Evolutionary conservation across 2,329 filamentous ascomycete genomes (phyloP).

Genomic region (Calonectria pauciramosa): DNA sequence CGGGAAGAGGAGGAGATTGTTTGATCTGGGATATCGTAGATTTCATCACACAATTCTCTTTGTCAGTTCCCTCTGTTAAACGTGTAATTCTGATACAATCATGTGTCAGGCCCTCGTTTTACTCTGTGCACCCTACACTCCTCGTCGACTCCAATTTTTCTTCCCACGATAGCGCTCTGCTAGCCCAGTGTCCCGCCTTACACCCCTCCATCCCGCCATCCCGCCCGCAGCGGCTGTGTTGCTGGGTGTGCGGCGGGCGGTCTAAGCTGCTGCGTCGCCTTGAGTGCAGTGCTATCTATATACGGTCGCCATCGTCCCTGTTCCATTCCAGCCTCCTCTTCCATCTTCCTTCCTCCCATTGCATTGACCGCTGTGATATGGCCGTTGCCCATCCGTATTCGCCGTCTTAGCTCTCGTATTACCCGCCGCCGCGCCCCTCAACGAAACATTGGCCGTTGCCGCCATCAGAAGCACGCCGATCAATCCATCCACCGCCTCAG

Average conservation of each 20-base stretch:
- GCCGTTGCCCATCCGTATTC: not conserved
- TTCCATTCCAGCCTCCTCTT: slow-evolving; percentile 18
- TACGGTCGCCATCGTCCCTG: slow-evolving; percentile 11
- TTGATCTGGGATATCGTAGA: no score
- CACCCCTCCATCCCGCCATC: not conserved
- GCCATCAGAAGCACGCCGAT: not conserved
- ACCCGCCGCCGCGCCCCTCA: not conserved
- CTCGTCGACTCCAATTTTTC: not conserved
- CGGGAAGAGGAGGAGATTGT: not conserved
- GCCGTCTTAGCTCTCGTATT: not conserved
- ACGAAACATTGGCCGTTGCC: not conserved
- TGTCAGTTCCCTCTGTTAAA: not conserved
- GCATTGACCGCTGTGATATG: not conserved
- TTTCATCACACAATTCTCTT: not conserved
- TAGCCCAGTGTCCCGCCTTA: not conserved
- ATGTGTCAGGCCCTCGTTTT: not conserved
- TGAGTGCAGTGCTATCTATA: slow-evolving; percentile 6
- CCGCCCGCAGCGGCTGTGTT: not conserved
- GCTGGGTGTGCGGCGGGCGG: not conserved
- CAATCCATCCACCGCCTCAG: not conserved
- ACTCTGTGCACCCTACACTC: slow-evolving; percentile 17
- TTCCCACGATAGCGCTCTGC: slow-evolving; percentile 5
- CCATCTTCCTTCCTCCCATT: slow-evolving; percentile 28
- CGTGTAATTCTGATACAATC: not conserved
- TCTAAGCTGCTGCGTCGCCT: not conserved